phyloP scores from a whole-genome alignment of 1,139 yeast species.

The Nakaseomyces delphensis region DNA sequence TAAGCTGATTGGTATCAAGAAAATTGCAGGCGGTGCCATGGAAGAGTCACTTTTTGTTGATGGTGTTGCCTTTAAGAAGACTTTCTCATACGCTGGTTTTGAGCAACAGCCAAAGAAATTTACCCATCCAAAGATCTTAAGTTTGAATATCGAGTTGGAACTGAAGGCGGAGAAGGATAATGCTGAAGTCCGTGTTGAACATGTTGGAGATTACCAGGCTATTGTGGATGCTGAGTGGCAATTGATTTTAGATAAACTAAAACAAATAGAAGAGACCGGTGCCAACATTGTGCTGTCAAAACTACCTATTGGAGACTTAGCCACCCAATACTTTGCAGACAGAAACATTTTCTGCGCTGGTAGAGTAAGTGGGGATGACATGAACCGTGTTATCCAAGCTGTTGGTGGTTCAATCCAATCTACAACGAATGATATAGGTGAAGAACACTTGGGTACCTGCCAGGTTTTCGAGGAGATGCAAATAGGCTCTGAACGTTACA shows the following conservation, averaged over 20 bases:
- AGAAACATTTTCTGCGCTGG: constrained; percentile 96
- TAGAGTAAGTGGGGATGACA: constrained; percentile 78
- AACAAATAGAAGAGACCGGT: constrained; percentile 74
- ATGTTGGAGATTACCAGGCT: constrained; percentile 88
- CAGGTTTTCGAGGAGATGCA: constrained; percentile 82
- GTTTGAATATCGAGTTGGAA: constrained; percentile 87
- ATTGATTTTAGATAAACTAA: constrained; percentile 77
- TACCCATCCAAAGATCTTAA: constrained; percentile 68
- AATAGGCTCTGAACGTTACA: constrained; percentile 91
- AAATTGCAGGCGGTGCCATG: constrained; percentile 94
- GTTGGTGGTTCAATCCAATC: constrained; percentile 91
- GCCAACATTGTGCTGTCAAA: constrained; percentile 90
- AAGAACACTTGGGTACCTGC: constrained; percentile 78
- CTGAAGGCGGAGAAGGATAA: constrained; percentile 97
- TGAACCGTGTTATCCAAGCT: constrained; percentile 87
- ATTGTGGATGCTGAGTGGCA: constrained; percentile 99
- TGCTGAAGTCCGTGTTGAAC: constrained; percentile 96
- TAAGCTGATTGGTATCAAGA: constrained; percentile 84
- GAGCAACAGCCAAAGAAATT: constrained; percentile 96
- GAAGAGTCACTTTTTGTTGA: constrained; percentile 82
- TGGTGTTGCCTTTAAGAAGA: constrained; percentile 96
- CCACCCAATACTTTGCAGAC: constrained; percentile 97
- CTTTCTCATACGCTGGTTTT: constrained; percentile 95
- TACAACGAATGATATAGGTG: constrained; percentile 70
- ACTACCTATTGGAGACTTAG: constrained; percentile 95